A percentile compares a stretch with the other conserved stretches of the same genome.
Evolutionary conservation across 2,329 filamentous ascomycete species (phyloP).

Genomic region (Cladosporium sp.): DNA sequence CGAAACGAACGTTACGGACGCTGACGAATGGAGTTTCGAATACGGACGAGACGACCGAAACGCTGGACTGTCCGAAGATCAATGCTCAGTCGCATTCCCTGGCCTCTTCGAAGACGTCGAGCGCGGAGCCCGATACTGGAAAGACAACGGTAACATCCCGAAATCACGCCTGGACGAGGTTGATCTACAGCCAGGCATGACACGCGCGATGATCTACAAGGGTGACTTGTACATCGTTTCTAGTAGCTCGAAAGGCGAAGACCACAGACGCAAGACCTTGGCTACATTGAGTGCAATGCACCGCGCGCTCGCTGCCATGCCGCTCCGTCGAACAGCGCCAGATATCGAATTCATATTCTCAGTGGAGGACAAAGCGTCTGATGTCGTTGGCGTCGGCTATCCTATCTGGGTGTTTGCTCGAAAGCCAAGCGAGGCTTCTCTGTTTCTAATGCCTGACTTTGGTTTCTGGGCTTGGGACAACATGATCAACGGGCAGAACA

Average conservation of each 20-base stretch:
- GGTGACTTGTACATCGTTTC: slow-evolving; percentile 32
- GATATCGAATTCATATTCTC: slow-evolving; percentile 49
- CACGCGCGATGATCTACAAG: slow-evolving; percentile 28
- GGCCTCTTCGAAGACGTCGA: slow-evolving; percentile 24
- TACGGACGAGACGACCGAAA: slow-evolving; percentile 15
- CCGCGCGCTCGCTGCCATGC: slow-evolving; percentile 43
- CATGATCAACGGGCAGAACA: slow-evolving; percentile 38
- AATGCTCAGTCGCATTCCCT: slow-evolving; percentile 22
- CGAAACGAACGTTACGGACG: slow-evolving; percentile 11
- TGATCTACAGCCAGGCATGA: slow-evolving; percentile 18
- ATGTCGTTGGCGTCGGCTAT: slow-evolving; percentile 29
- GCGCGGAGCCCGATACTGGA: slow-evolving; percentile 15
- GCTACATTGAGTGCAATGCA: slow-evolving; percentile 51
- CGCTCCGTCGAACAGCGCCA: slow-evolving; percentile 41
- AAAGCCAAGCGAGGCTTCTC: slow-evolving; percentile 31
- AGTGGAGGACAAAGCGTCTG: slow-evolving; percentile 32
- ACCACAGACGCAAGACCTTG: slow-evolving; percentile 24
- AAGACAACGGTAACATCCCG: slow-evolving; percentile 15
- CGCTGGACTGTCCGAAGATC: slow-evolving; percentile 12
- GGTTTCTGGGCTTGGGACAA: slow-evolving; percentile 51
- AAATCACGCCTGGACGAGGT: slow-evolving; percentile 16
- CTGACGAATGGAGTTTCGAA: slow-evolving; percentile 14
- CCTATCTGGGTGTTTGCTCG: slow-evolving; percentile 44
- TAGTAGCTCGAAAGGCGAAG: slow-evolving; percentile 17
- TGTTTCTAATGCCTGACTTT: slow-evolving; percentile 52